These are phyloP conservation scores for Fraxinus velutina DNA, from an alignment of 305 asterid genomes.

Conservation along the genomic window DNA sequence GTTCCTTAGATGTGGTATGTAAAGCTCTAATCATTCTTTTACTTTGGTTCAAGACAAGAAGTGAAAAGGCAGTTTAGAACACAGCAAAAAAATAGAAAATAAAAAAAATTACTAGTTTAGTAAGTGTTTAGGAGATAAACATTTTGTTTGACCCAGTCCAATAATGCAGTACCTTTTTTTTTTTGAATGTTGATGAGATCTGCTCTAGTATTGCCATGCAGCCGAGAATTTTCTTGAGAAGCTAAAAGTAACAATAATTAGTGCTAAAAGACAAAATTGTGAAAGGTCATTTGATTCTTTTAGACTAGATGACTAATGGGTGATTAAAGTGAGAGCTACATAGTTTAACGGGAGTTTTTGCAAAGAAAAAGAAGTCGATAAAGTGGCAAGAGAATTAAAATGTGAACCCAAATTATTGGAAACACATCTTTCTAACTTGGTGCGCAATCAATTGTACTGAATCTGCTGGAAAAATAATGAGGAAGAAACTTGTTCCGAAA, in stretches of 20 bases:
- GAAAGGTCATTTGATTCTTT: not conserved
- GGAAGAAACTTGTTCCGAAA: not conserved
- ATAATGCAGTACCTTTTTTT: not conserved
- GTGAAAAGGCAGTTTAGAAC: not conserved
- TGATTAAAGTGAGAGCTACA: not conserved
- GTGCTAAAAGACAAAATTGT: not conserved
- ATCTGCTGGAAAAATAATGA: not conserved
- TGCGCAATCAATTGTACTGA: not conserved
- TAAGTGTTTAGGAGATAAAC: not conserved
- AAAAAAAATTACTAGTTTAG: not conserved
- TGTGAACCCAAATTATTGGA: not conserved
- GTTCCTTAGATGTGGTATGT: conserved; percentile 70
- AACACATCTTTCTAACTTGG: not conserved
- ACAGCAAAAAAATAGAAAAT: not conserved
- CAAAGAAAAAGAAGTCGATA: not conserved
- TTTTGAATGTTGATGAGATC: not conserved
- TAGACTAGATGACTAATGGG: not conserved
- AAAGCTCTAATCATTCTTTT: conserved; percentile 1
- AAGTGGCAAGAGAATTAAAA: not conserved
- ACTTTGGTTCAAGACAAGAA: not conserved
- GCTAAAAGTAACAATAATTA: not conserved
- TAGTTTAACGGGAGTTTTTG: not conserved
- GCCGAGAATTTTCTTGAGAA: conserved; percentile 1
- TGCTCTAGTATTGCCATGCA: not conserved
- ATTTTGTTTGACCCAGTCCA: not conserved